Evolutionary conservation across 2,329 filamentous ascomycete genomes (phyloP).

Genomic region (Talaromyces funiculosus): DNA sequence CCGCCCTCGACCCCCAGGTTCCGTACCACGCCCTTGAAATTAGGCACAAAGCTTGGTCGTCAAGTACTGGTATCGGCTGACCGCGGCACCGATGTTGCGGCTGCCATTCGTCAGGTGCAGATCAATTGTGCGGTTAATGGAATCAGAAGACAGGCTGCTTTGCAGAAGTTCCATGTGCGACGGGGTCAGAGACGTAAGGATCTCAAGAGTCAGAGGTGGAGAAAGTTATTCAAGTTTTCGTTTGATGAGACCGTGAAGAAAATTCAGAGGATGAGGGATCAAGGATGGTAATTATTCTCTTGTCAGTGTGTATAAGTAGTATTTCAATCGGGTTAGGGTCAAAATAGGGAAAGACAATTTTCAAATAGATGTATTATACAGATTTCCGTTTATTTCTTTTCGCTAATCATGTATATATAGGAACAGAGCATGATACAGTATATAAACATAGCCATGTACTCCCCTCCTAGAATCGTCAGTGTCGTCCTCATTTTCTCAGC

Average conservation of each 20-base stretch:
- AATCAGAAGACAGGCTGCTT: slow-evolving; percentile 25
- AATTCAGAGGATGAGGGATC: slow-evolving; percentile 41
- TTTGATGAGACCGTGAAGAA: slow-evolving; percentile 38
- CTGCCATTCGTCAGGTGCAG: slow-evolving; percentile 25
- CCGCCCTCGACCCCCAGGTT: background rate
- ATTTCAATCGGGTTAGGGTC: background rate
- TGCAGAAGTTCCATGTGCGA: slow-evolving; percentile 39
- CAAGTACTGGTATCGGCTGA: slow-evolving; percentile 32
- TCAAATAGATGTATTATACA: slow-evolving; percentile 9
- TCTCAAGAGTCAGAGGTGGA: slow-evolving; percentile 35
- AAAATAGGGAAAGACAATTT: background rate
- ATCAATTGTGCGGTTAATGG: slow-evolving; percentile 27
- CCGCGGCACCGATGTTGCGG: slow-evolving; percentile 25
- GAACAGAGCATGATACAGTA: background rate
- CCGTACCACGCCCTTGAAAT: slow-evolving; percentile 20
- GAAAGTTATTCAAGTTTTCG: slow-evolving; percentile 40
- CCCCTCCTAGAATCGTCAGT: background rate
- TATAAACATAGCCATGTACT: background rate
- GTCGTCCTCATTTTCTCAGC: no score
- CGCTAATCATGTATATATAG: background rate
- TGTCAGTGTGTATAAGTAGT: background rate
- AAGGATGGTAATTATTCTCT: slow-evolving; percentile 38
- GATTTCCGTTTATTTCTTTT: background rate
- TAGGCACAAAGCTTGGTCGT: slow-evolving; percentile 34
- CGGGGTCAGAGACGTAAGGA: slow-evolving; percentile 39